These are phyloP conservation scores for Ophiostoma perfectum DNA, from an alignment of 2,329 filamentous ascomycete species.

Conservation along the genomic window DNA sequence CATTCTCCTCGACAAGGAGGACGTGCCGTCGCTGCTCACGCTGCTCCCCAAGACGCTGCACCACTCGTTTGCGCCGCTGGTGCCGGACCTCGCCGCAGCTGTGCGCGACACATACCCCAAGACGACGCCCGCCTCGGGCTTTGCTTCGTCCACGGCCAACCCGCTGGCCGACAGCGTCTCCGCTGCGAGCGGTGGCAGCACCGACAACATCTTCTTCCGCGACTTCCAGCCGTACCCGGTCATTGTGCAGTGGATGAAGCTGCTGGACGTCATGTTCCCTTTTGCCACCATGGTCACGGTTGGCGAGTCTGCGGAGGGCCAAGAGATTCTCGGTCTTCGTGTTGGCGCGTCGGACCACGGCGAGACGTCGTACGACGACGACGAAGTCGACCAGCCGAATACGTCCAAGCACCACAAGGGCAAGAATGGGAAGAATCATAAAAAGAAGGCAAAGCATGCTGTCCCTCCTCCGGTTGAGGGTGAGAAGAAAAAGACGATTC, in stretches of 20 bases:
- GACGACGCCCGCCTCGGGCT: not conserved
- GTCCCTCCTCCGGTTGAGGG: not conserved
- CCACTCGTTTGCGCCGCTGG: slow-evolving; percentile 65
- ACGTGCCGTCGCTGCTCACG: slow-evolving; percentile 70
- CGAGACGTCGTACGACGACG: too few relatives aligned
- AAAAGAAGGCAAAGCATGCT: too few relatives aligned
- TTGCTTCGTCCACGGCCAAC: not conserved
- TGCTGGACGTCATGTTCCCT: slow-evolving; percentile 85
- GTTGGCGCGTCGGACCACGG: slow-evolving; percentile 49
- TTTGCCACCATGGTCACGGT: slow-evolving; percentile 64
- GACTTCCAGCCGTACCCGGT: slow-evolving; percentile 86
- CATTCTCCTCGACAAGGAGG: slow-evolving; percentile 69
- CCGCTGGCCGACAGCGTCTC: not conserved
- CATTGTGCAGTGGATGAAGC: slow-evolving; percentile 66
- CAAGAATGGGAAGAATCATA: too few relatives aligned
- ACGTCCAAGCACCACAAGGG: too few relatives aligned
- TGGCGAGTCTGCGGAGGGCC: slow-evolving; percentile 81
- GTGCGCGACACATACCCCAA: slow-evolving; percentile 39
- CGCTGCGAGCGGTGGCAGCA: slow-evolving; percentile 27
- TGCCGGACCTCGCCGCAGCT: slow-evolving; percentile 72
- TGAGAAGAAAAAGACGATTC: slow-evolving; percentile 31
- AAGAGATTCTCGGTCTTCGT: slow-evolving; percentile 75
- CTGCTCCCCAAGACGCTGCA: slow-evolving; percentile 72
- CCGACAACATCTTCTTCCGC: slow-evolving; percentile 80
- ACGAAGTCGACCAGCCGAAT: too few relatives aligned